These are phyloP conservation scores for Naematelia aurantialba DNA, from an alignment of 768 basidiomycete species.

Conservation along the genomic window DNA sequence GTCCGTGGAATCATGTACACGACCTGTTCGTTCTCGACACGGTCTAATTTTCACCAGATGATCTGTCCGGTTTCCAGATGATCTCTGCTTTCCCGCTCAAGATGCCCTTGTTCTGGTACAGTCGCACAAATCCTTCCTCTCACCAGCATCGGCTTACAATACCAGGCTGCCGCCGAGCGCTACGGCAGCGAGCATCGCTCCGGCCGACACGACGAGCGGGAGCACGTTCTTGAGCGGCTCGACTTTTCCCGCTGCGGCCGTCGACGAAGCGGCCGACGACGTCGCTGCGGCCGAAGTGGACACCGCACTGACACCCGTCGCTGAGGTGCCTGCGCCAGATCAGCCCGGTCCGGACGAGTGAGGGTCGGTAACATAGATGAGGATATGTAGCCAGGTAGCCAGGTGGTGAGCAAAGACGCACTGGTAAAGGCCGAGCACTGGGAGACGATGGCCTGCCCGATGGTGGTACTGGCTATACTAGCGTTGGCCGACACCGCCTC, in stretches of 20 bases:
- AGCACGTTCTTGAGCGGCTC: slow-evolving; percentile 6
- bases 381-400: not conserved
- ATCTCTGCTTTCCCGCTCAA: too few relatives aligned
- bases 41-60: too few relatives aligned
- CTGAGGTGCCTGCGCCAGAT: slow-evolving; percentile 4
- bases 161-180: slow-evolving; percentile 18
- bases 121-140: too few relatives aligned
- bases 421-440: slow-evolving; percentile 39
- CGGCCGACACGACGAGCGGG: slow-evolving; percentile 3
- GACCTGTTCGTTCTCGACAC: too few relatives aligned
- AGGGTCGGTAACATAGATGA: not conserved
- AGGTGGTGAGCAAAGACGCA: slow-evolving; percentile 17
- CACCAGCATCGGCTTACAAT: too few relatives aligned
- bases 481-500: slow-evolving; percentile 34
- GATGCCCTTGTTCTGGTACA: too few relatives aligned
- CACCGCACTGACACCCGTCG: slow-evolving; percentile 13
- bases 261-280: slow-evolving; percentile 13
- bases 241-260: slow-evolving; percentile 2
- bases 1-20: too few relatives aligned
- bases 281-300: slow-evolving; percentile 18
- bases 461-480: slow-evolving; percentile 22
- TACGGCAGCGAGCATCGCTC: slow-evolving; percentile 14
- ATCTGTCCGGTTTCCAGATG: too few relatives aligned
- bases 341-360: too few relatives aligned
- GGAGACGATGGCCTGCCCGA: slow-evolving; percentile 30